Evolutionary conservation across 768 basidiomycete species (phyloP).

Genomic region (Heimioporus sp.): DNA sequence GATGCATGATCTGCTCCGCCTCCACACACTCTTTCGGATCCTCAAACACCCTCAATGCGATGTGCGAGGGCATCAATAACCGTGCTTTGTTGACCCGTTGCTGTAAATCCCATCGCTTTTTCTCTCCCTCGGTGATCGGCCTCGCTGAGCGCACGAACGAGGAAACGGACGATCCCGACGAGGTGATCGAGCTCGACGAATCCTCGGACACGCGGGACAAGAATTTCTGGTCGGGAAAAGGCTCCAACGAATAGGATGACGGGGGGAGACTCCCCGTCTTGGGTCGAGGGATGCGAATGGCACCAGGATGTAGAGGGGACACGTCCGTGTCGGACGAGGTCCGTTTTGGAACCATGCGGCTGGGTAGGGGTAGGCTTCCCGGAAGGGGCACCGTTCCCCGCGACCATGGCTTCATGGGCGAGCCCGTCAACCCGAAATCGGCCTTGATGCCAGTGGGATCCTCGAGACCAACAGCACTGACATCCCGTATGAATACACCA

Average conservation of each 20-base stretch:
- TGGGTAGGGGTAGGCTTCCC: neutral
- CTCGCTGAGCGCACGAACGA: constrained; percentile 12
- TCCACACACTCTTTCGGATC: constrained; percentile 70
- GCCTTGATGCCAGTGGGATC: constrained; percentile 58
- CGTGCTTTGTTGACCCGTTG: constrained; percentile 61
- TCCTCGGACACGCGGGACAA: constrained; percentile 22
- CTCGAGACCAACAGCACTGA: constrained; percentile 43
- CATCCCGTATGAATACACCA: constrained; percentile 84
- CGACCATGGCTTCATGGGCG: constrained; percentile 4
- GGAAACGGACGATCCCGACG: constrained; percentile 19
- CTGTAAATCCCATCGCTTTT: constrained; percentile 58
- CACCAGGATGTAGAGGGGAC: neutral
- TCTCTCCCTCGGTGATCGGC: constrained; percentile 51
- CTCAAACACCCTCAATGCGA: constrained; percentile 65
- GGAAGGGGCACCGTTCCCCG: constrained; percentile 8
- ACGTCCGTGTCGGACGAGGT: constrained; percentile 20
- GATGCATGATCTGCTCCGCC: constrained; percentile 41
- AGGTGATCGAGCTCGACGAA: constrained; percentile 22
- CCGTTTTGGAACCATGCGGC: constrained; percentile 12
- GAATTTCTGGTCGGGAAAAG: constrained; percentile 8
- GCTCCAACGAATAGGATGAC: constrained; percentile 8
- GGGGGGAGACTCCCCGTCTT: constrained; percentile 14
- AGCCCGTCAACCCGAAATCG: neutral
- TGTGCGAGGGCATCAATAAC: constrained; percentile 51
- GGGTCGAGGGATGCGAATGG: constrained; percentile 15